Percentiles rank a stretch among this genome's conserved stretches.
These are phyloP conservation scores for Picea glauca DNA, from an alignment of 75 land plant species.

Conservation along the genomic window DNA sequence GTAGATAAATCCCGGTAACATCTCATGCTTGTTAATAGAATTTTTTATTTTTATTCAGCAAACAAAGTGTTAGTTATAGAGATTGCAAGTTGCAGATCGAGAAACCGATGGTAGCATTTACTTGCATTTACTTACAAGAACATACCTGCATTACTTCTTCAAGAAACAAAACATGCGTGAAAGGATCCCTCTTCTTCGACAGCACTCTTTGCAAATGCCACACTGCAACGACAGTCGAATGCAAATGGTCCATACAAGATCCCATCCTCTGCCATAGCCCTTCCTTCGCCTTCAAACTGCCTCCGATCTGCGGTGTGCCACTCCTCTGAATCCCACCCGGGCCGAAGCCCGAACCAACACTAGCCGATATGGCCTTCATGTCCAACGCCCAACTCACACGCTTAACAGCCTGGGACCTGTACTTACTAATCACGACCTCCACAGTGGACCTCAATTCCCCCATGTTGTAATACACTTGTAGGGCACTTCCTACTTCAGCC, in stretches of 20 bases:
- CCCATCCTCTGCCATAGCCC: conserved; percentile 91
- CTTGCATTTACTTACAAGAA: background rate
- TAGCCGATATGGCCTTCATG: conserved; percentile 87
- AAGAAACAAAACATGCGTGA: conserved; percentile 85
- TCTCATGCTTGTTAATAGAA: too few relatives aligned
- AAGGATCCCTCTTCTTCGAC: conserved; percentile 91
- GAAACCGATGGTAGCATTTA: conserved; percentile 10
- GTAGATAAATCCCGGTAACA: too few relatives aligned
- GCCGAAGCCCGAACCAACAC: conserved; percentile 26
- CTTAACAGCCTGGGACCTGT: conserved; percentile 59
- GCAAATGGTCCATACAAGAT: conserved; percentile 86
- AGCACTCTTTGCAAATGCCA: conserved; percentile 98
- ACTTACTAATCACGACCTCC: conserved; percentile 66
- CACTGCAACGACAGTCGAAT: conserved; percentile 69
- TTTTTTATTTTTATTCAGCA: too few relatives aligned
- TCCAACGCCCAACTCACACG: conserved; percentile 73
- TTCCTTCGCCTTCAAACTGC: conserved; percentile 76
- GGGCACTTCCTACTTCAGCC: conserved; percentile 82
- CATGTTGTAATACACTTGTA: conserved; percentile 90
- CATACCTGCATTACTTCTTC: conserved; percentile 89
- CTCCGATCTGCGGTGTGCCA: conserved; percentile 89
- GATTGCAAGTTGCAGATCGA: background rate
- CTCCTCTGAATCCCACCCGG: conserved; percentile 90
- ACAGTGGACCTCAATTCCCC: conserved; percentile 80
- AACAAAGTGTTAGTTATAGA: too few relatives aligned